A percentile compares a stretch with the other conserved stretches of the same genome.
These are phyloP conservation scores for Puccinia hordei DNA, from an alignment of 1,284 basidiomycete genomes.

Conservation along the genomic window DNA sequence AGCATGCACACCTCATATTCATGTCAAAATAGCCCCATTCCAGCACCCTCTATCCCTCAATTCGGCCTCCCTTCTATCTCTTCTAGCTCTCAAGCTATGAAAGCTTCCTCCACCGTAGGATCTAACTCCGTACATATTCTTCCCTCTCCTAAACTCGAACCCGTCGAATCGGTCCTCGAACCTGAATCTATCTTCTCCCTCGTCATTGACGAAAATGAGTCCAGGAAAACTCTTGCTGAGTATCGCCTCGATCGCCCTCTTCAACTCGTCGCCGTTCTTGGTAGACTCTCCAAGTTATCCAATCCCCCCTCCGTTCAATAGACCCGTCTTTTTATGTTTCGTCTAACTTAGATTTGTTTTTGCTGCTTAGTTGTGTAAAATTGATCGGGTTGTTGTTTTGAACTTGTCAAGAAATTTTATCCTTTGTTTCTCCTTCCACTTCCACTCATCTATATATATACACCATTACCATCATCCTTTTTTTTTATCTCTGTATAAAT, in stretches of 20 bases:
- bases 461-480: too few species aligned
- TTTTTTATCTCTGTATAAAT: too few species aligned
- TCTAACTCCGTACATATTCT: background rate
- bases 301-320: too few species aligned
- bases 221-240: constrained; percentile 46
- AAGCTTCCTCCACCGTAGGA: constrained; percentile 5
- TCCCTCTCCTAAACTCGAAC: constrained; percentile 31
- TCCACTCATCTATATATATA: too few species aligned
- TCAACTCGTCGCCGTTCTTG: constrained; percentile 33
- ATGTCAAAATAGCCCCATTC: background rate
- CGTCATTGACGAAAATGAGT: constrained; percentile 48
- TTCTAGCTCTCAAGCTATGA: background rate
- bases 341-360: too few species aligned
- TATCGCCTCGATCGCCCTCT: constrained; percentile 36
- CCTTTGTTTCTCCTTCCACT: too few species aligned
- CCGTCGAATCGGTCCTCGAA: constrained; percentile 36
- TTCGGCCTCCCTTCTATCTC: background rate
- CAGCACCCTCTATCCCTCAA: background rate
- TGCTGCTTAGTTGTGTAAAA: too few species aligned
- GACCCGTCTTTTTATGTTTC: too few species aligned
- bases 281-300: constrained; percentile 22
- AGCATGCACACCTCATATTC: constrained; percentile 23
- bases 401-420: too few species aligned
- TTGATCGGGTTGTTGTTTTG: too few species aligned
- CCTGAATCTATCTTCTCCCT: constrained; percentile 44